Base-by-base conservation (phyloP, 768 basidiomycete species). In the Tylopilus plumbeoviolaceoides region DNA sequence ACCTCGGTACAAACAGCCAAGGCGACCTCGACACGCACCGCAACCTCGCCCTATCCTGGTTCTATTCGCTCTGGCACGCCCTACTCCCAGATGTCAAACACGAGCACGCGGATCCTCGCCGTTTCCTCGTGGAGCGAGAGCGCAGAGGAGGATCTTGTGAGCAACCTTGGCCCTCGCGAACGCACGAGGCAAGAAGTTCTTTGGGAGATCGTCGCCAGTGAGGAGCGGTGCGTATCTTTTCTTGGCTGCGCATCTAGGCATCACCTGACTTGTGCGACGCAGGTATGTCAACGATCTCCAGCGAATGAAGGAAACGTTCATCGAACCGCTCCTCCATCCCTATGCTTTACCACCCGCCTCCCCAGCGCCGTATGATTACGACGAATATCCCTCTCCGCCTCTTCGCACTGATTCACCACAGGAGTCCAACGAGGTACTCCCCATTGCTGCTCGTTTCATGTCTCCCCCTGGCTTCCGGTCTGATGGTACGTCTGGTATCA, bases 181-280 rank as follows among this genome's bases (percentile, higher is more conserved):
- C 83, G 95, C 53, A 97, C 95, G 36, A 82, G 95, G 48, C 95
- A 98, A 70, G 95, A 98, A 73, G 95, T 98, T 7, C 71, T 98
- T 25, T 97, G 92, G 76, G 95, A 98, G 74, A 98, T 98, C 59
- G 93, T 98, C 45, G 87, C 89, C 28, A 93, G 91, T 59, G 95
- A 98, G 73, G 93, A 98, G 69, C 84, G 94, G 91, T 91, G 63
- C 47, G 81, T 47, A 15, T 44, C 47, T 10, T 39, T 33, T 56
- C 54, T 27, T 43, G 18, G 38, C 17, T 43, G 20, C 39, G 36
- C 48, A 65, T 50, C 62, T 56, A 53, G 44, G 8, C 45, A 10
- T 52, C 62, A 11, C 44, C 54, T 58, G 55, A 57, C 55, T 53
- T 47, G 15, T 46, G 17, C 25, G 25, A 48, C 47, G 2, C 66